These are phyloP conservation scores for Termitomyces bulborhizus DNA, from an alignment of 768 basidiomycete species.

Conservation along the genomic window DNA sequence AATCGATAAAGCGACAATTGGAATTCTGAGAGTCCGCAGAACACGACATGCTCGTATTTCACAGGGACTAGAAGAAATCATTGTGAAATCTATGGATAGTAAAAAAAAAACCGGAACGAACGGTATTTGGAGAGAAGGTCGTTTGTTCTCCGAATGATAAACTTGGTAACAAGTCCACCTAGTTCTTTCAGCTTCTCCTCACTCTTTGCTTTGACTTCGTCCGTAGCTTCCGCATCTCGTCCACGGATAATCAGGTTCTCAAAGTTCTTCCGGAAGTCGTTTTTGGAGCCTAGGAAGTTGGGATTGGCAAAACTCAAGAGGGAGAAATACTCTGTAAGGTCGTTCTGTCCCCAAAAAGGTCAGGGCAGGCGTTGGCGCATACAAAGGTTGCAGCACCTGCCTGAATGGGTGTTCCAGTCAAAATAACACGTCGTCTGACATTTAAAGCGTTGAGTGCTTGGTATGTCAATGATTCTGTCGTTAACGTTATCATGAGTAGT, in stretches of 20 bases:
- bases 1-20: conserved; percentile 82
- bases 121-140: conserved; percentile 92
- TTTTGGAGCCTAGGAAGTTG: conserved; percentile 80
- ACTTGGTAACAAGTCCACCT: conserved; percentile 80
- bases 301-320: conserved; percentile 92
- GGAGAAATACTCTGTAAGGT: conserved; percentile 92
- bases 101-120: conserved; percentile 31
- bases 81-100: not conserved
- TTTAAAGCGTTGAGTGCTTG: conserved; percentile 76
- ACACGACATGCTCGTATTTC: conserved; percentile 98
- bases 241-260: conserved; percentile 89
- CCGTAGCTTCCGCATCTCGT: conserved; percentile 82
- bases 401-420: conserved; percentile 93
- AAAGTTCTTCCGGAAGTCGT: conserved; percentile 93
- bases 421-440: conserved; percentile 86
- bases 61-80: conserved; percentile 68
- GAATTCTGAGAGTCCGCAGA: conserved; percentile 80
- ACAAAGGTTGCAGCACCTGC: conserved; percentile 26
- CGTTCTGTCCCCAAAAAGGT: conserved; percentile 52
- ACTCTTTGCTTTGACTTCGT: conserved; percentile 67
- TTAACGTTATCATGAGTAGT: not conserved
- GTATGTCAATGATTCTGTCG: conserved; percentile 79
- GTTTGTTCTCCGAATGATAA: conserved; percentile 93
- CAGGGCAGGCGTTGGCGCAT: not conserved
- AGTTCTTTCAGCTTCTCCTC: conserved; percentile 92